Percentiles rank a stretch among this genome's conserved stretches.
phyloP scores from a whole-genome alignment of 768 basidiomycete species.

The Russula ochroleuca region DNA sequence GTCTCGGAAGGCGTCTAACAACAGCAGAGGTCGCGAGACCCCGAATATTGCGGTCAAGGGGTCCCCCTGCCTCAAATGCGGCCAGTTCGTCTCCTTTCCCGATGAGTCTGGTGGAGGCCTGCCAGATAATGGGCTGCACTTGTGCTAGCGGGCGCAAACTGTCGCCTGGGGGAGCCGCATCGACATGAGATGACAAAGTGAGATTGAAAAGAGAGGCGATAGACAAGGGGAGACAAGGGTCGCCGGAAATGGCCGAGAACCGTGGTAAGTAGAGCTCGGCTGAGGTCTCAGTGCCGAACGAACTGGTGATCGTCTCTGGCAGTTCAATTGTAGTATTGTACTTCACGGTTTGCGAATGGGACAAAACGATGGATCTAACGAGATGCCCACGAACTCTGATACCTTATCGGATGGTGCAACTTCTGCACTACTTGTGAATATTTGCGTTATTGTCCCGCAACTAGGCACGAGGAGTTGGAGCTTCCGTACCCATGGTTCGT shows the following conservation, averaged over 20 bases:
- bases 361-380: background rate
- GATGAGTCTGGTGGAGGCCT: background rate
- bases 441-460: background rate
- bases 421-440: background rate
- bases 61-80: background rate
- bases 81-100: background rate
- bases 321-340: constrained; percentile 9
- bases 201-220: background rate
- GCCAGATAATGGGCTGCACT: background rate
- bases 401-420: constrained; percentile 2
- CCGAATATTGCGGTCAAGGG: background rate
- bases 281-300: background rate
- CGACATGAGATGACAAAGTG: background rate
- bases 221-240: no score
- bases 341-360: constrained; percentile 11
- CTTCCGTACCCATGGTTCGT: background rate
- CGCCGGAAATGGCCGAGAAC: background rate
- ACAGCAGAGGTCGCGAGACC: background rate
- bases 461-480: background rate
- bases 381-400: background rate
- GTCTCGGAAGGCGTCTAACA: background rate
- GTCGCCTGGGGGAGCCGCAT: background rate
- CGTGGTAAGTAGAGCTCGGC: background rate
- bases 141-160: background rate
- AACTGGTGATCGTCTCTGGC: background rate